Base-by-base conservation (phyloP, 202 grass and related monocot species). In the Hordeum pubiflorum region DNA sequence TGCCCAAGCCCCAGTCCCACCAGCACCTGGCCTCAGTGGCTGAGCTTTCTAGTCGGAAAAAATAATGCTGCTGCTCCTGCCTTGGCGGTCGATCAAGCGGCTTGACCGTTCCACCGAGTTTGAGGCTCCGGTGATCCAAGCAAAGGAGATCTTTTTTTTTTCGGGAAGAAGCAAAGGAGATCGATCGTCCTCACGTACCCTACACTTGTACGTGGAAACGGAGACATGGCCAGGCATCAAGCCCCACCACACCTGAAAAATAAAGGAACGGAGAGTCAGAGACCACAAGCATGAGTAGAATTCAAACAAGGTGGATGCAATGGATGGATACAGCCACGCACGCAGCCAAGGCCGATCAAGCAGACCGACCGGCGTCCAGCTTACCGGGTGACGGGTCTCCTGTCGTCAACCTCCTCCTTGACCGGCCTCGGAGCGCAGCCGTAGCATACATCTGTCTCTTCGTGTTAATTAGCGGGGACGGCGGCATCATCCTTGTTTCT, bases 311-410 rank as follows among this genome's bases (percentile, higher is more conserved):
- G 5, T 27, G 29, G 69, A 81, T 17, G 59, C 56, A 59, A 81
- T 17, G 59, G 56, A 59, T 34, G 70, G 12, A 41, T 50, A 7
- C 26, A 41, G 20, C 66, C 64, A 48, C 1, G 14, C 14, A 17
- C 59, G 26, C 56, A 17, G 46, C 46, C 78, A 29, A 37, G 23
- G 2, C 44, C 44, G 55, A 77, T 57, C 78, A 4, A 62, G 29
- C 79, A 81, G 72, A 79, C 61, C 83, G 34, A 79, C 61, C 83
- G 34, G 23, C 55, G 58, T 48, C 85, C 89, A 76, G 81, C 77
- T 85, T 84, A 80, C 85, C 6, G 39, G 67, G 67, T 23, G 67
- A 72, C 14, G 89, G 84, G 66, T 40, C 57, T 48, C 58, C 36
- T 69, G 83, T 83, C 87, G 59, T 77, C 48, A 1, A 79, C 6